Evolutionary conservation across 176 grass and related monocot species (phyloP), one percentile per base, ranked within the genome.

Genomic region (Carex kokanica): DNA sequence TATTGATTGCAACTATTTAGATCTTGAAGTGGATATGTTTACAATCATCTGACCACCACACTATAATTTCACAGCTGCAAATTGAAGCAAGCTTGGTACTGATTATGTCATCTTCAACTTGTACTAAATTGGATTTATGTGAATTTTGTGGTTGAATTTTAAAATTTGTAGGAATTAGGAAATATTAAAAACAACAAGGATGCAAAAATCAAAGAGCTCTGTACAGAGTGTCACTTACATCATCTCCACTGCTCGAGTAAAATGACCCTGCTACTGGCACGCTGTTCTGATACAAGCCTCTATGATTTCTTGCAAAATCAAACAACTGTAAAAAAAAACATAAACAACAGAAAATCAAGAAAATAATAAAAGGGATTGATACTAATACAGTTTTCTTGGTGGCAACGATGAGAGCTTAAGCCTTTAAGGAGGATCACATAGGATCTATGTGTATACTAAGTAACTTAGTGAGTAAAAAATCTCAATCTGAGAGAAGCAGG

Each of bases 241-340:
- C 92, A 29, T 94, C 88, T 67, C 88, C 88, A 57, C 90, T 89
- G 88, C 92, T 97, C 12, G 32, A 0, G 55, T 97, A 97, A 81
- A 89, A 97, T 12, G 20, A 6, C 6, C 32, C 41, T 17, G 57
- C 88, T 16, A 41, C 59, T 8, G 86, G 89, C 29, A 97, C 85
- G 74, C 91, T 97, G 70, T 79, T 88, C 14, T 92, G 86, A 80
- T 94, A 97, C 27, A 92, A 74, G 7, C 92, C 88, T 78, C 88
- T 90, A 73, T 53, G 71, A 38, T 91, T 92, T 82, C 52, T 73
- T 51, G 88, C 92, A 43, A 97, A 97, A 64, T 90, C 27, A 23
- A 89, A 92, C 85, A 94, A 52, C 94, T 97, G 85, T 51, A 88
- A 16, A 34, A 80, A 80, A 25, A 67, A 45, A 16, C 8, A 81